These are phyloP conservation scores for Globisporangium camurandrum DNA, from an alignment of 352 stramenopile species.

Conservation along the genomic window DNA sequence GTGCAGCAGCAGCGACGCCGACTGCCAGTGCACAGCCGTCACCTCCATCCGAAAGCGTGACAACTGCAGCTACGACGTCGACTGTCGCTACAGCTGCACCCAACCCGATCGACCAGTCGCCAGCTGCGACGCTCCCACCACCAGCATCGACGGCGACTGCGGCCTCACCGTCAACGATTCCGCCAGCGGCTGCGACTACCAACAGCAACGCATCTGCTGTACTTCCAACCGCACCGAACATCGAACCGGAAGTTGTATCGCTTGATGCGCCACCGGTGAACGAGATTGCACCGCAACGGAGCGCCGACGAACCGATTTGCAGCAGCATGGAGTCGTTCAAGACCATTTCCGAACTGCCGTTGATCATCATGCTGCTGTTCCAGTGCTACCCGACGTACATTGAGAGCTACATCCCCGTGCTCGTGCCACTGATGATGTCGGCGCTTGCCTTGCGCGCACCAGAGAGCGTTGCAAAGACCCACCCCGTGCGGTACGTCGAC, in stretches of 20 bases:
- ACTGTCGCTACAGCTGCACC: not conserved
- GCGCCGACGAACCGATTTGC: slow-evolving; percentile 47
- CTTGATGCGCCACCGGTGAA: slow-evolving; percentile 3
- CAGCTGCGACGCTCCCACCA: not conserved
- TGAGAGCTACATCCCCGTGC: slow-evolving; percentile 90
- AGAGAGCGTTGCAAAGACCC: slow-evolving; percentile 38
- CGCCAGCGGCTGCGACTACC: slow-evolving; percentile 15
- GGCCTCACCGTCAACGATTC: too few relatives aligned
- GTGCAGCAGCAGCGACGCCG: not conserved
- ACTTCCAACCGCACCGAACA: slow-evolving; percentile 11
- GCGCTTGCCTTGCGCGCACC: slow-evolving; percentile 84
- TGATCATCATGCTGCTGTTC: slow-evolving; percentile 98
- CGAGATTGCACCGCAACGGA: slow-evolving; percentile 12
- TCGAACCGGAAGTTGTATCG: slow-evolving; percentile 11
- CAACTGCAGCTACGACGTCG: not conserved
- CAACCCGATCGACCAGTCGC: slow-evolving; percentile 5
- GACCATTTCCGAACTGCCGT: slow-evolving; percentile 95
- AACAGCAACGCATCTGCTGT: too few relatives aligned
- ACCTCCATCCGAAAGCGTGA: not conserved
- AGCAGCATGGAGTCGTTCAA: slow-evolving; percentile 90
- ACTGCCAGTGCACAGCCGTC: slow-evolving; percentile 6
- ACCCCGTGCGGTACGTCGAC: slow-evolving; percentile 76
- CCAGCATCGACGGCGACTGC: too few relatives aligned
- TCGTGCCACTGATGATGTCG: slow-evolving; percentile 98
- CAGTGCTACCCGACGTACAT: slow-evolving; percentile 97